Conservation (phyloP, 129 eudicot species). For the Centaurea solstitialis region DNA sequence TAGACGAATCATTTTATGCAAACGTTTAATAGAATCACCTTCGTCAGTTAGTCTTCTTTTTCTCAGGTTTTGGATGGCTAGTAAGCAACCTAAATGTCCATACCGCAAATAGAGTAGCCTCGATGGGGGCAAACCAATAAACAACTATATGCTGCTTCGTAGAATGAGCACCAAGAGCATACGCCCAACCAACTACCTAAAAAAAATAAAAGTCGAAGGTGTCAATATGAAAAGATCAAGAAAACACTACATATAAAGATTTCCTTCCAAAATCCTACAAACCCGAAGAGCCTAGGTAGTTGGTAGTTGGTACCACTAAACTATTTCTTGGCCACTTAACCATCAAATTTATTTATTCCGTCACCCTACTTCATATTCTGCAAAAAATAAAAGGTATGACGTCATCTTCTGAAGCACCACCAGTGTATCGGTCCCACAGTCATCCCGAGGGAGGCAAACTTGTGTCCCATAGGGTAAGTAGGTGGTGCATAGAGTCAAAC, state of each 20-base stretch:
- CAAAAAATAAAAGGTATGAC: not conserved
- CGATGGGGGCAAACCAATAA: slow-evolving; percentile 88
- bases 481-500: not conserved
- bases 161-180: slow-evolving; percentile 64
- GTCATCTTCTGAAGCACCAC: not conserved
- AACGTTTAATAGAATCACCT: not conserved
- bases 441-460: not conserved
- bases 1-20: not conserved
- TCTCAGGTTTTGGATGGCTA: slow-evolving; percentile 28
- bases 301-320: not conserved
- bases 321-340: too few species aligned
- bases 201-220: not conserved
- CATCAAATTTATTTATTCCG: not conserved
- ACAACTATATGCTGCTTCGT: slow-evolving; percentile 70
- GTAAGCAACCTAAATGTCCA: slow-evolving; percentile 56
- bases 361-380: not conserved
- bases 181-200: slow-evolving; percentile 89
- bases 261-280: not conserved
- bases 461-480: not conserved
- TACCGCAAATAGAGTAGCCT: slow-evolving; percentile 63
- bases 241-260: not conserved
- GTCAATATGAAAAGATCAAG: slow-evolving; percentile 10
- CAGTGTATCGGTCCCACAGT: not conserved
- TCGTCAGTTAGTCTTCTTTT: slow-evolving; percentile 34
- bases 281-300: not conserved